These are phyloP conservation scores for Populus tremula DNA, from an alignment of 345 rosid species.

Conservation along the genomic window DNA sequence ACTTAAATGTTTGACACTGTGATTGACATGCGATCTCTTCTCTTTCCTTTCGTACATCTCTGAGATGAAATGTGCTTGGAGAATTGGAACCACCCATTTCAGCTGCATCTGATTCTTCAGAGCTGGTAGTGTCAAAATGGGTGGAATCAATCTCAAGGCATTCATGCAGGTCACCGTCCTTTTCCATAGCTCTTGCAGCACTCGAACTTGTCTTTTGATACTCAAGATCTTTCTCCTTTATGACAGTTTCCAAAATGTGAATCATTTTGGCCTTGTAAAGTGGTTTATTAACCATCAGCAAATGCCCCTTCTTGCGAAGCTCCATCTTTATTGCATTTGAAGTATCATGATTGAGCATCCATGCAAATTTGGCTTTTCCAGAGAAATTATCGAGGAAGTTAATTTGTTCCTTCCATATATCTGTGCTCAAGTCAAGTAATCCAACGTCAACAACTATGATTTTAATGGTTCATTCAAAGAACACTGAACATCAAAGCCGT, in stretches of 20 bases:
- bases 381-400: slow-evolving; percentile 73
- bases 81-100: slow-evolving; percentile 27
- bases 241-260: slow-evolving; percentile 64
- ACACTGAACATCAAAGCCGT: slow-evolving; percentile 40
- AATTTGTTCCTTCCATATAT: slow-evolving; percentile 87
- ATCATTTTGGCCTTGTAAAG: slow-evolving; percentile 88
- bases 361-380: slow-evolving; percentile 61
- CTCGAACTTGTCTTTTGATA: slow-evolving; percentile 33
- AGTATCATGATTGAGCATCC: slow-evolving; percentile 87
- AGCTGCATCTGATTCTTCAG: slow-evolving; percentile 56
- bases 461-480: slow-evolving; percentile 36
- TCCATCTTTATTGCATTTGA: slow-evolving; percentile 68
- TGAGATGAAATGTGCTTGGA: slow-evolving; percentile 11
- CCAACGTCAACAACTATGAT: slow-evolving; percentile 71
- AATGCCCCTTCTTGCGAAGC: slow-evolving; percentile 73
- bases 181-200: slow-evolving; percentile 22
- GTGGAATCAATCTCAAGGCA: slow-evolving; percentile 61
- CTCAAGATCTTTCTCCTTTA: slow-evolving; percentile 48
- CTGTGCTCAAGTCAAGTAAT: slow-evolving; percentile 81
- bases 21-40: slow-evolving; percentile 21
- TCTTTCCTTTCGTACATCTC: slow-evolving; percentile 25
- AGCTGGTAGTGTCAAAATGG: slow-evolving; percentile 55
- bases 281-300: slow-evolving; percentile 75
- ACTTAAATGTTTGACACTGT: slow-evolving; percentile 27
- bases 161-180: slow-evolving; percentile 45